Evolutionary conservation across 2,329 filamentous ascomycete species (phyloP).

Genomic region (Colletotrichum filicis): DNA sequence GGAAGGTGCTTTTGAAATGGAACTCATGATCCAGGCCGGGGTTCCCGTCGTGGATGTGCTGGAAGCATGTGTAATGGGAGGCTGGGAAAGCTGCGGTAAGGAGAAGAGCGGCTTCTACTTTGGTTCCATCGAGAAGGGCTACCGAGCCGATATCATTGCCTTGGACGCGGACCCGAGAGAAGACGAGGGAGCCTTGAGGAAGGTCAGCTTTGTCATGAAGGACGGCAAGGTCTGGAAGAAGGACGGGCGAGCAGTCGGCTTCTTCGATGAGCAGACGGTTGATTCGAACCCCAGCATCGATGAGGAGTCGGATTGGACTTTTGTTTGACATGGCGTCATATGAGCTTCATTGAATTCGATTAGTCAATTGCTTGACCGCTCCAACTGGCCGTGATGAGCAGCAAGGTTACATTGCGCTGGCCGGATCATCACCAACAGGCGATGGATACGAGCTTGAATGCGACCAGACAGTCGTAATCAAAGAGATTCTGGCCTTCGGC

Average conservation of each 20-base stretch:
- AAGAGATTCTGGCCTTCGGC: neutral
- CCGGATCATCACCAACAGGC: neutral
- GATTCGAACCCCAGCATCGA: neutral
- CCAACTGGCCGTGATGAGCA: neutral
- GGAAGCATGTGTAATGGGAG: constrained; percentile 60
- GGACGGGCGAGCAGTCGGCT: constrained; percentile 38
- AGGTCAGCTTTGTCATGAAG: constrained; percentile 67
- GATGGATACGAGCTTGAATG: neutral
- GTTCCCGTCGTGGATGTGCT: constrained; percentile 61
- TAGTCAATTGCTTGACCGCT: neutral
- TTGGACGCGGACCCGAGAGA: constrained; percentile 54
- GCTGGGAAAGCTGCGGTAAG: constrained; percentile 66
- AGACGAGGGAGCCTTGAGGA: constrained; percentile 54
- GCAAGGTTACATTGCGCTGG: neutral
- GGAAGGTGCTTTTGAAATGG: constrained; percentile 62
- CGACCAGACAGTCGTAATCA: neutral
- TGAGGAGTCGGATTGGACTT: constrained; percentile 31
- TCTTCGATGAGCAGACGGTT: neutral
- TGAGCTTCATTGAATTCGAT: constrained; percentile 1
- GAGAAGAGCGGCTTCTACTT: constrained; percentile 62
- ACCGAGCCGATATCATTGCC: constrained; percentile 62
- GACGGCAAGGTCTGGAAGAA: constrained; percentile 62
- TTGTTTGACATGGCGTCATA: constrained; percentile 29
- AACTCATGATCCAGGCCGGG: constrained; percentile 63
- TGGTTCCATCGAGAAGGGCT: constrained; percentile 61